These are phyloP conservation scores for Coix lacrymajobi DNA, from an alignment of 176 grass and related monocot genomes.

Conservation along the genomic window DNA sequence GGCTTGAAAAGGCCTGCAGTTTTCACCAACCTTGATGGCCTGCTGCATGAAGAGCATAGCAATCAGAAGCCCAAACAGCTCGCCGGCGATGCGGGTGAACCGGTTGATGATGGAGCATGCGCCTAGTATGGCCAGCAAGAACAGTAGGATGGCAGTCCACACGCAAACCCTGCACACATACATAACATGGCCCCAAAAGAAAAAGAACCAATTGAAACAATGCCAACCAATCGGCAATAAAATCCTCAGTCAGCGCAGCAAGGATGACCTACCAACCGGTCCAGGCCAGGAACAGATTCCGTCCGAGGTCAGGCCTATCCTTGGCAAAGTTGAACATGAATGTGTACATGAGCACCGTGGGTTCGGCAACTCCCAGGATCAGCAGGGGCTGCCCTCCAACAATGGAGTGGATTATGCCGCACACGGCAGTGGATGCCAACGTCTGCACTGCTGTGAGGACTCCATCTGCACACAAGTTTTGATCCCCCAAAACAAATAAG, in stretches of 20 bases:
- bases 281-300: constrained; percentile 79
- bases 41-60: constrained; percentile 99
- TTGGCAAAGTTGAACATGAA: constrained; percentile 99
- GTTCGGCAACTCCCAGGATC: constrained; percentile 93
- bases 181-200: neutral
- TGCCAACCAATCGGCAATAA: neutral
- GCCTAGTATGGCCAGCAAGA: constrained; percentile 73
- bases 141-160: constrained; percentile 83
- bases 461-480: constrained; percentile 63
- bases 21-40: constrained; percentile 76
- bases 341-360: constrained; percentile 97
- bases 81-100: constrained; percentile 88
- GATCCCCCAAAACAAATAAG: neutral
- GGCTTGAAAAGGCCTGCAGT: neutral
- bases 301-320: constrained; percentile 67
- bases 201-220: neutral
- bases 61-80: constrained; percentile 97
- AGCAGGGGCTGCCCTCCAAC: constrained; percentile 91
- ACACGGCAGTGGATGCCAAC: constrained; percentile 84
- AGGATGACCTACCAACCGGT: constrained; percentile 69
- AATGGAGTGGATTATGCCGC: constrained; percentile 94
- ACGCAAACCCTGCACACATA: constrained; percentile 78
- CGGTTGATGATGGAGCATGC: constrained; percentile 91
- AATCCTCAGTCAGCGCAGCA: neutral
- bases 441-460: constrained; percentile 93